Percentiles rank a stretch among this genome's conserved stretches.
Evolutionary conservation across 768 basidiomycete species (phyloP).

Genomic region (Phanerodontia chrysosporium): DNA sequence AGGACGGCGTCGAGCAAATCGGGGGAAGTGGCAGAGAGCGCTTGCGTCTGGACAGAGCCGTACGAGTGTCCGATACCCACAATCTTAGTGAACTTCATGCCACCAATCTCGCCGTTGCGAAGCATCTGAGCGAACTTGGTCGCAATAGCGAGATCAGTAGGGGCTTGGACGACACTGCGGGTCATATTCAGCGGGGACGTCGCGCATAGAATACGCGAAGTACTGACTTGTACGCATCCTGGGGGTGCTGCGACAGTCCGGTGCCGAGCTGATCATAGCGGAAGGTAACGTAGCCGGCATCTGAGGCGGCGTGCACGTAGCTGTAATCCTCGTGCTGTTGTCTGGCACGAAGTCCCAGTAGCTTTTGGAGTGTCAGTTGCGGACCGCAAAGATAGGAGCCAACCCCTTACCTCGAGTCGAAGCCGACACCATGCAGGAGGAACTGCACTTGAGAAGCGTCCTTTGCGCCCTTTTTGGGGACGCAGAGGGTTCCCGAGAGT

Average conservation of each 20-base stretch:
- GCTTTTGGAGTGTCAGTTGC: background rate
- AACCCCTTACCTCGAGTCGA: slow-evolving; percentile 12
- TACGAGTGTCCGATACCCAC: background rate
- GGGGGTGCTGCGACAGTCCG: background rate
- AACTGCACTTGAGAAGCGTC: slow-evolving; percentile 12
- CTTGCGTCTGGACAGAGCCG: background rate
- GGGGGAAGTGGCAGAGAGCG: background rate
- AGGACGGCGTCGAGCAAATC: background rate
- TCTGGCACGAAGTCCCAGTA: background rate
- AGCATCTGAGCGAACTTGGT: background rate
- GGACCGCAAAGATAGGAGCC: background rate
- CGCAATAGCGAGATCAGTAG: background rate
- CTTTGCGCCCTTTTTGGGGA: slow-evolving; percentile 12
- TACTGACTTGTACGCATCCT: background rate
- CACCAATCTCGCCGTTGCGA: background rate
- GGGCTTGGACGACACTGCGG: background rate
- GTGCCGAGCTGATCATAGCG: slow-evolving; percentile 1
- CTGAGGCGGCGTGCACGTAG: background rate
- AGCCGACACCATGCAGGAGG: slow-evolving; percentile 16
- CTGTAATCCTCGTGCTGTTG: background rate
- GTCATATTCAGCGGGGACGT: background rate
- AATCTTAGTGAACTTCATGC: background rate
- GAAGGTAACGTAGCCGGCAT: background rate
- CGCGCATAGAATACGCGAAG: background rate
- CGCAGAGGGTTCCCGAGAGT: slow-evolving; percentile 18